phyloP scores from a whole-genome alignment of 768 basidiomycete genomes.

The Leccinum uliginosum region DNA sequence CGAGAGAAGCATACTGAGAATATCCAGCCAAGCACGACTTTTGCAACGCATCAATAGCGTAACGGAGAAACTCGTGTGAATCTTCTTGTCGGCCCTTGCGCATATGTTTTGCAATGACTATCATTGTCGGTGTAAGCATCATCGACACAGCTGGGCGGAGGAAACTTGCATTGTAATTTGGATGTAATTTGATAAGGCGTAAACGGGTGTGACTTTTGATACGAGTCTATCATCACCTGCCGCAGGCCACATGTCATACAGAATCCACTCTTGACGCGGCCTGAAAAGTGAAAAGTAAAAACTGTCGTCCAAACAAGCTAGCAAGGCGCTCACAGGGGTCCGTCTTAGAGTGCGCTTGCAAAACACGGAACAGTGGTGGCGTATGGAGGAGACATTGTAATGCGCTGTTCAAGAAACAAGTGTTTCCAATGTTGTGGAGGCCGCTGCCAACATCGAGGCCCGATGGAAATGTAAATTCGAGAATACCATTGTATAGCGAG shows the following conservation, averaged over 20 bases:
- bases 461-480: constrained; percentile 64
- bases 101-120: constrained; percentile 91
- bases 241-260: constrained; percentile 80
- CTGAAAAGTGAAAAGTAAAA: constrained; percentile 25
- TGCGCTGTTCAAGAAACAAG: constrained; percentile 94
- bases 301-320: background rate
- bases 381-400: constrained; percentile 93
- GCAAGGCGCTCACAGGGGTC: constrained; percentile 53
- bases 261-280: constrained; percentile 45
- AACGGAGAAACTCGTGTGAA: constrained; percentile 95
- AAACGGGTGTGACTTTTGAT: constrained; percentile 46
- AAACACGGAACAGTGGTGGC: constrained; percentile 70
- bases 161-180: constrained; percentile 62
- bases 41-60: constrained; percentile 88
- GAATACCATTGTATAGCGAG: constrained; percentile 46
- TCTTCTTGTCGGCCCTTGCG: constrained; percentile 93
- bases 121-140: constrained; percentile 2
- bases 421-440: constrained; percentile 84
- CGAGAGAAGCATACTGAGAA: constrained; percentile 51
- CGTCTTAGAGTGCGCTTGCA: constrained; percentile 44
- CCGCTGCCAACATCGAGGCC: constrained; percentile 51
- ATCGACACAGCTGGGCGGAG: background rate
- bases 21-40: constrained; percentile 72
- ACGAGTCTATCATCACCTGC: constrained; percentile 50
- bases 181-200: constrained; percentile 61